Evolutionary conservation across 2,329 filamentous ascomycete genomes (phyloP).

Genomic region (Teratosphaeria pseudoeucalypti): DNA sequence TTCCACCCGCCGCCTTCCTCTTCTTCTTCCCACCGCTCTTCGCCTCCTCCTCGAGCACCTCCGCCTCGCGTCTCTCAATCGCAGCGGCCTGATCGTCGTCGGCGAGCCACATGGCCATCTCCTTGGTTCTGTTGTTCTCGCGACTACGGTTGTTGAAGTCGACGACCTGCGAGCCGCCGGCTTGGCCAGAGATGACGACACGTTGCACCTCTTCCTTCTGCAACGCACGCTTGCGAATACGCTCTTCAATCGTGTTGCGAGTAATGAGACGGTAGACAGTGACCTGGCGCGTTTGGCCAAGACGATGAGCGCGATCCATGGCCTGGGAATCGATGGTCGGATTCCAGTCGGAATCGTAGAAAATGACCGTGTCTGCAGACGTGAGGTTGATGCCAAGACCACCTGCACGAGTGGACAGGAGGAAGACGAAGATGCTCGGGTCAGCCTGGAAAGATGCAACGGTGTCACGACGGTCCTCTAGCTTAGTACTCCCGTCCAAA

Average conservation of each 20-base stretch:
- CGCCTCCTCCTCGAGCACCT: conserved; percentile 59
- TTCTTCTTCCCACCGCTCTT: conserved; percentile 46
- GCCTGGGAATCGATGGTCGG: conserved; percentile 97
- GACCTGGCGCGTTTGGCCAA: conserved; percentile 90
- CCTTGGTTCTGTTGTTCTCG: conserved; percentile 93
- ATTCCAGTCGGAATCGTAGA: conserved; percentile 99
- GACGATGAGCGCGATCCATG: conserved; percentile 96
- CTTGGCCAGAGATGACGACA: conserved; percentile 85
- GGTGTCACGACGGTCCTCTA: conserved; percentile 92
- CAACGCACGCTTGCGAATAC: conserved; percentile 88
- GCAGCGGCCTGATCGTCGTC: conserved; percentile 93
- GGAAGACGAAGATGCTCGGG: conserved; percentile 92
- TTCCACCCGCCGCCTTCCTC: conserved; percentile 32
- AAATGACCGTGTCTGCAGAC: conserved; percentile 94
- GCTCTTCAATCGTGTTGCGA: conserved; percentile 91
- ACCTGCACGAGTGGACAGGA: conserved; percentile 90
- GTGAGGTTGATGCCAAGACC: conserved; percentile 97
- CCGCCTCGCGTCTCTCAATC: conserved; percentile 85
- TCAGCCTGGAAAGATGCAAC: conserved; percentile 93
- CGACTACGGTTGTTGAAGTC: conserved; percentile 84
- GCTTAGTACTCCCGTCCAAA: conserved; percentile 89
- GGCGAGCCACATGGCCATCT: conserved; percentile 97
- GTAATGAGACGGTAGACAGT: conserved; percentile 98
- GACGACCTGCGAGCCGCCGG: conserved; percentile 48
- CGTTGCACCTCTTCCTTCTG: conserved; percentile 99